Evolutionary conservation across 345 rosid species (phyloP).

Genomic region (Aurinia saxatilis): DNA sequence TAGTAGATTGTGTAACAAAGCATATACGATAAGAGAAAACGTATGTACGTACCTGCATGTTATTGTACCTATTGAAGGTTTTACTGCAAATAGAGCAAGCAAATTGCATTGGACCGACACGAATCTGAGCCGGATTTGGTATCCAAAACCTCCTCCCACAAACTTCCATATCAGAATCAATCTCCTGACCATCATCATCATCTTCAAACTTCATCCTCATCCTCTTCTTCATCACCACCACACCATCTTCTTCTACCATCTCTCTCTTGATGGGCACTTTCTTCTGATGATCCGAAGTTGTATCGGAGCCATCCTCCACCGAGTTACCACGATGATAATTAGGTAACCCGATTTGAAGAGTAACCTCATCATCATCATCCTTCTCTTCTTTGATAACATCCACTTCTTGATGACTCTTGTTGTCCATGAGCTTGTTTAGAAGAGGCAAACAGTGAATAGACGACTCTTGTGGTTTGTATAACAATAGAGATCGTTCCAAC

Average conservation of each 20-base stretch:
- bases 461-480: conserved; percentile 16
- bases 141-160: conserved; percentile 54
- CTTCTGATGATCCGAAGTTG: conserved; percentile 13
- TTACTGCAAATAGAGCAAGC: conserved; percentile 97
- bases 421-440: conserved; percentile 31
- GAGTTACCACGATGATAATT: conserved; percentile 23
- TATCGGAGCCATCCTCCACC: conserved; percentile 21
- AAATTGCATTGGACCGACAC: conserved; percentile 93
- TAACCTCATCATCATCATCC: conserved; percentile 21
- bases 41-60: conserved; percentile 83
- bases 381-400: conserved; percentile 15
- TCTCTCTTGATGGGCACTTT: conserved; percentile 18
- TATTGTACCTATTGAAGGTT: conserved; percentile 98
- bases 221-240: conserved; percentile 21
- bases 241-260: conserved; percentile 9
- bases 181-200: not conserved
- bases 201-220: conserved; percentile 10
- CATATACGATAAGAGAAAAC: not conserved
- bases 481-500: conserved; percentile 20
- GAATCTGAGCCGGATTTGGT: conserved; percentile 92
- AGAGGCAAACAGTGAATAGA: conserved; percentile 29
- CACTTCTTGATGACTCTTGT: not conserved
- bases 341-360: conserved; percentile 29
- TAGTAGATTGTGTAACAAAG: not conserved
- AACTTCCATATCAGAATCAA: conserved; percentile 18